Conservation (phyloP, 2,329 filamentous ascomycete genomes). For the Hymenoscyphus repandus region DNA sequence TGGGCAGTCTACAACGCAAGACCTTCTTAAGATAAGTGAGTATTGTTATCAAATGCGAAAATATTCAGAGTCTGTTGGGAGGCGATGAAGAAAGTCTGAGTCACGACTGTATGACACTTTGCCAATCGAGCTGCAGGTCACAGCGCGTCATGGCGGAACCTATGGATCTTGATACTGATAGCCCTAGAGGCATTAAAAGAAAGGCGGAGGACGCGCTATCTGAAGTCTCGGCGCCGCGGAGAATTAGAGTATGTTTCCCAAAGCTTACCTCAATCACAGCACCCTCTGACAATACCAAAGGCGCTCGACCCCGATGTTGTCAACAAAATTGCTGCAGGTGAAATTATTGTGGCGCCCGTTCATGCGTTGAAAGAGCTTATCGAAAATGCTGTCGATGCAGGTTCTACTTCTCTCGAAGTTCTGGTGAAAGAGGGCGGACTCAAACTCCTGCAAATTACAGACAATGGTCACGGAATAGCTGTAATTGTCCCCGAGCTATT, state of each 20-base stretch:
- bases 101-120: no score
- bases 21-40: no score
- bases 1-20: no score
- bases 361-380: slow-evolving; percentile 95
- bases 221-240: slow-evolving; percentile 39
- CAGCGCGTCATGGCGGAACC: slow-evolving; percentile 18
- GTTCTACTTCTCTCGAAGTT: slow-evolving; percentile 84
- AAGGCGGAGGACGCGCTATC: slow-evolving; percentile 40
- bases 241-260: slow-evolving; percentile 38
- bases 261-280: background rate
- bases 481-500: slow-evolving; percentile 43
- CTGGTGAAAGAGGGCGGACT: slow-evolving; percentile 91
- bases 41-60: no score
- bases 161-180: slow-evolving; percentile 39
- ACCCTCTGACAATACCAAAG: slow-evolving; percentile 41
- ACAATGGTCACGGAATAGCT: slow-evolving; percentile 94
- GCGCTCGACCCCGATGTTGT: slow-evolving; percentile 88
- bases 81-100: no score
- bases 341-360: slow-evolving; percentile 96
- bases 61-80: no score
- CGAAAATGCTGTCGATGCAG: slow-evolving; percentile 97
- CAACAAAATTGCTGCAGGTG: slow-evolving; percentile 96
- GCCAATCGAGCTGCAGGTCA: no score
- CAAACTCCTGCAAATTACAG: slow-evolving; percentile 92
- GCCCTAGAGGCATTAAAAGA: slow-evolving; percentile 38